Base-by-base conservation (phyloP, 192 early-diverging fungal genomes). In the Coemansia sp. region DNA sequence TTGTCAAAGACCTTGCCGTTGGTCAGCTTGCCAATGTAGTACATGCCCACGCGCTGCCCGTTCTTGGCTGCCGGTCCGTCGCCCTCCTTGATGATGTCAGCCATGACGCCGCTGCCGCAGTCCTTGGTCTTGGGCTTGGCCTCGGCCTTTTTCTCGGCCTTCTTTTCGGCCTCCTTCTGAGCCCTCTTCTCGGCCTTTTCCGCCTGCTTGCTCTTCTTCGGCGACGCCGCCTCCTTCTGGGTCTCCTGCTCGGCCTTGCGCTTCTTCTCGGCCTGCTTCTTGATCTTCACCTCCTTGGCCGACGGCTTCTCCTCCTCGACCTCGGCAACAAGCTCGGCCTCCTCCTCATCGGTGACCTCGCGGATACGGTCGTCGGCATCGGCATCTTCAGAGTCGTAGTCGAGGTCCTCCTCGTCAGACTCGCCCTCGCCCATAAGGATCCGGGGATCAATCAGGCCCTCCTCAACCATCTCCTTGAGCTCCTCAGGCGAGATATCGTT, bases 1-100 rank as follows among this genome's bases (percentile, higher is more conserved):
- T 88, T 84, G 87, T 98, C 96, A 83, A 98, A 98, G 23, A 95
- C 91, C 77, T 93, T 97, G 68, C 96, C 96, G 83, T 84, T 94
- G 34, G 72, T 72, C 50, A 98, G 83, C 72, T 88, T 90, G 61
- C 96, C 96, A 72, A 98, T 92, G 85, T 98, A 98, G 74, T 94
- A 90, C 81, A 97, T 91, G 56, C 85, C 84, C 32, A 82, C 65
- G 58, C 71, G 75, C 45, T 85, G 79, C 36, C 89, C 89, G 64
- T 81, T 82, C 78, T 87, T 90, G 69, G 85, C 90, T 9, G 61
- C 71, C 4, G 81, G 58, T 11, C 91, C 91, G 5, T 58, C 62
- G 51, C 91, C 91, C 57, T 80, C 85, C 34, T 75, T 86, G 48
- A 84, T 70, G 67, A 95, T 91, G 72, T 94, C 93, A 27, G 91